phyloP scores from a whole-genome alignment of 1,284 basidiomycete genomes.

The Inonotus obliquus region DNA sequence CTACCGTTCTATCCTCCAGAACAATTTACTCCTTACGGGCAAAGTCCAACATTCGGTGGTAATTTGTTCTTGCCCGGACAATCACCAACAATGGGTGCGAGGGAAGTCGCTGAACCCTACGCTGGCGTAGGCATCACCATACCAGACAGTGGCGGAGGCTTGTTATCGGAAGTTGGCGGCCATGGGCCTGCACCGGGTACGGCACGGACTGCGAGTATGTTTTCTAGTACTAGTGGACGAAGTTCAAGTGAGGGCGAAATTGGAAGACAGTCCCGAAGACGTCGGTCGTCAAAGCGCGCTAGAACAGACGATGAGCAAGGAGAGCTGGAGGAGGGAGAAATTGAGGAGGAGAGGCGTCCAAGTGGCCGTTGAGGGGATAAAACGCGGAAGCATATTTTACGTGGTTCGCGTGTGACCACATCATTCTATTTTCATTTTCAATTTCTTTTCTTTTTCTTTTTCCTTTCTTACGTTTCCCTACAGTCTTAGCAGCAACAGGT shows the following conservation, averaged over 20 bases:
- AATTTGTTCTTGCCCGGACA: constrained; percentile 2
- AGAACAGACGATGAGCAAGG: neutral
- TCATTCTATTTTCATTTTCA: neutral
- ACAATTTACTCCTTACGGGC: neutral
- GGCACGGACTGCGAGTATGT: constrained; percentile 3
- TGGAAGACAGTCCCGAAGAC: neutral
- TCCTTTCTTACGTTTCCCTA: neutral
- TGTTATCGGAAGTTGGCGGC: neutral
- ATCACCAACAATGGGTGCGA: neutral
- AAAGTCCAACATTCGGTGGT: neutral
- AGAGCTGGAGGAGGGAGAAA: constrained; percentile 13
- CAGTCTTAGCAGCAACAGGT: neutral
- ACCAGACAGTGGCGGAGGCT: neutral
- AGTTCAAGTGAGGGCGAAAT: constrained; percentile 13
- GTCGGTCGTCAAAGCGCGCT: constrained; percentile 4
- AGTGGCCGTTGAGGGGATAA: neutral
- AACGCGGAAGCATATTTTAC: neutral
- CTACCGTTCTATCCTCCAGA: neutral
- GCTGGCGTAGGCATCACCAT: neutral
- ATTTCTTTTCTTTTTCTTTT: neutral
- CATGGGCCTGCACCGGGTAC: neutral
- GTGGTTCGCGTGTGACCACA: neutral
- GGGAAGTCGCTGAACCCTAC: neutral
- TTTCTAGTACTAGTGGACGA: constrained; percentile 5
- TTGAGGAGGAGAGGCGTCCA: neutral